Evolutionary conservation across 208 protist genomes (phyloP).

Genomic region (Balamuthia mandrillaris): DNA sequence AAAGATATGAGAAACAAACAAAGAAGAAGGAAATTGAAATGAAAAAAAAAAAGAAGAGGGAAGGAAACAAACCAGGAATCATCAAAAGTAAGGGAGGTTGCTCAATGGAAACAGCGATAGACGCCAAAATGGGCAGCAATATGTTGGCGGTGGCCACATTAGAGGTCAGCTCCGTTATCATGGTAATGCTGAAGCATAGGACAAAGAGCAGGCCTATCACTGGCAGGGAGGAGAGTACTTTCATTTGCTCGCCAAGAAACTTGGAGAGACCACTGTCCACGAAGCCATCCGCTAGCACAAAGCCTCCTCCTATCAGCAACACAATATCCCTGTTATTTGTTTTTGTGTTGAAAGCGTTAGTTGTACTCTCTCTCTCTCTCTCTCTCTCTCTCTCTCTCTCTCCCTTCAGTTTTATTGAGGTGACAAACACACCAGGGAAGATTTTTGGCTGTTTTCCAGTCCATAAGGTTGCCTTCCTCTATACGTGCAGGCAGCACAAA

Average conservation of each 20-base stretch:
- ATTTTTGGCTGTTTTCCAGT: neutral
- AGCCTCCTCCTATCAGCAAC: conserved; percentile 24
- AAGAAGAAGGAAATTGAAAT: no score
- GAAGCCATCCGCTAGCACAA: conserved; percentile 3
- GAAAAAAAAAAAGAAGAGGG: no score
- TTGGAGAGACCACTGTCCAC: neutral
- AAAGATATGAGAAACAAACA: no score
- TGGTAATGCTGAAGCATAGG: neutral
- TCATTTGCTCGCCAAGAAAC: neutral
- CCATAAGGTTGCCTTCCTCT: neutral
- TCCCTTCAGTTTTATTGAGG: no score
- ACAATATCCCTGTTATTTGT: conserved; percentile 5
- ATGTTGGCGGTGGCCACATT: conserved; percentile 13
- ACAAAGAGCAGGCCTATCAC: conserved; percentile 1
- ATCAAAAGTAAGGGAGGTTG: neutral
- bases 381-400: no score
- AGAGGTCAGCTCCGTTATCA: conserved; percentile 23
- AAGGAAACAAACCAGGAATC: conserved; percentile 7
- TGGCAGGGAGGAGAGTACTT: neutral
- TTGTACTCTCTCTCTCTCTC: neutral
- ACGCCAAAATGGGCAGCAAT: conserved; percentile 4
- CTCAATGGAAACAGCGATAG: conserved; percentile 31
- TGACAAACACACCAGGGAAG: neutral
- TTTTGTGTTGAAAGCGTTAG: neutral
- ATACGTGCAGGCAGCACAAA: neutral